These are phyloP conservation scores for Phascolomyces articulosus DNA, from an alignment of 371 early-diverging fungal species.

Conservation along the genomic window DNA sequence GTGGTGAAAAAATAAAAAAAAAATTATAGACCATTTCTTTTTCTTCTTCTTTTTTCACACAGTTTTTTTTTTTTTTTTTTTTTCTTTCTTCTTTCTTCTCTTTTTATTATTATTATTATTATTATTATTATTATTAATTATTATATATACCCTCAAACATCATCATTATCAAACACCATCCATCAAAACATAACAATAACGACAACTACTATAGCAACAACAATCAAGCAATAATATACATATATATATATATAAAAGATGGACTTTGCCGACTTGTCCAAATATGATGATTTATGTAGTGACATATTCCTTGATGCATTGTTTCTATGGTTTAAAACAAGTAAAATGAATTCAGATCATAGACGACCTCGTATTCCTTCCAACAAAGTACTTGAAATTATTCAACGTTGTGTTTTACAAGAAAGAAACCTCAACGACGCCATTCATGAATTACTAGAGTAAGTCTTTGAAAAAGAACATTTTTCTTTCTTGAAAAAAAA, in stretches of 20 bases:
- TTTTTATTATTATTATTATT: not conserved
- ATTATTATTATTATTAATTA: no score
- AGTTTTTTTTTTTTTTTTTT: not conserved
- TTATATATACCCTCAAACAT: no score
- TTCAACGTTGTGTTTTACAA: constrained; percentile 49
- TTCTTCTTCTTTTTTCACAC: not conserved
- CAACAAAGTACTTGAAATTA: constrained; percentile 52
- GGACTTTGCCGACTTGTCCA: constrained; percentile 58
- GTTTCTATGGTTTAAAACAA: constrained; percentile 71
- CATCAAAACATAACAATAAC: no score
- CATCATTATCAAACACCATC: no score
- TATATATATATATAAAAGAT: constrained; percentile 6
- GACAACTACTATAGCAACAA: no score
- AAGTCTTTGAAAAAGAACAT: not conserved
- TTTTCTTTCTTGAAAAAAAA: not conserved
- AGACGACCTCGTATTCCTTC: constrained; percentile 37
- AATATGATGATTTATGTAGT: constrained; percentile 73
- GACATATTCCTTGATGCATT: constrained; percentile 69
- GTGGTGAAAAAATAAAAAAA: not conserved
- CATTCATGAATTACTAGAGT: constrained; percentile 24
- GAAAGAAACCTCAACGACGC: constrained; percentile 50
- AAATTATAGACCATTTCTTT: not conserved
- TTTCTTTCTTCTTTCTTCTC: not conserved
- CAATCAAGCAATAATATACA: not conserved
- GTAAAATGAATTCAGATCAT: constrained; percentile 56